Base-by-base conservation (phyloP, 345 rosid species). In the Brassica nigra region DNA sequence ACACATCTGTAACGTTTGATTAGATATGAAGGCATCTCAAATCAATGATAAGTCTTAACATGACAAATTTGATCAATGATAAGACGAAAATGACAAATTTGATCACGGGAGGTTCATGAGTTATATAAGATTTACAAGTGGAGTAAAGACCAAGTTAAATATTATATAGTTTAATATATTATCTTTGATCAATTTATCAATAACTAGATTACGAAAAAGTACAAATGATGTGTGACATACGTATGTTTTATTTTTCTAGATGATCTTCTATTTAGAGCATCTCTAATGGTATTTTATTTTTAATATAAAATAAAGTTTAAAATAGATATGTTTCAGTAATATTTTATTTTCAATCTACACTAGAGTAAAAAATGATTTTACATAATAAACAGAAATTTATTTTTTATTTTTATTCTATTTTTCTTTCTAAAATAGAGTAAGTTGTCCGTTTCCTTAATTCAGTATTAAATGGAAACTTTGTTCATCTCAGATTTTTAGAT, bases 71-170 rank as follows among this genome's bases (percentile, higher is more conserved):
- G 66, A 37, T 76, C 16, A 49, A 49, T 49, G 15, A 49, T 14
- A 14, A 14, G 55, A 16, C 55, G 55, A 49, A 49, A 49, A 49
- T 49, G 16, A 5, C 55, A 49, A 49, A 49, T 49, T 44, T 49
- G 61, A 55, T 55, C 80, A 76, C 74, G 74, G 74, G 80, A 39
- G 79, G 68, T 42, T 65, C 28, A 62, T 29, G 68, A 12, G 16
- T 29, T 16, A 6, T 6, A 68, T 70, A 49, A 30, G 11, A 64
- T 65, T 39, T 57, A 16, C 31, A 11, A 47, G 3, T 74, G 49
- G 63, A 74, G 77, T 74, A 64, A 15, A 11, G 14, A 31, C 54
- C n/a, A 52, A 12, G 64, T 18, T 62, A 74, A 44, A 16, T 42
- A 44, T 20, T 54, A 10, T 58, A 31, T 58, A 31, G 36, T 33